Conservation (phyloP, 768 basidiomycete genomes). For the Collybia sp. region DNA sequence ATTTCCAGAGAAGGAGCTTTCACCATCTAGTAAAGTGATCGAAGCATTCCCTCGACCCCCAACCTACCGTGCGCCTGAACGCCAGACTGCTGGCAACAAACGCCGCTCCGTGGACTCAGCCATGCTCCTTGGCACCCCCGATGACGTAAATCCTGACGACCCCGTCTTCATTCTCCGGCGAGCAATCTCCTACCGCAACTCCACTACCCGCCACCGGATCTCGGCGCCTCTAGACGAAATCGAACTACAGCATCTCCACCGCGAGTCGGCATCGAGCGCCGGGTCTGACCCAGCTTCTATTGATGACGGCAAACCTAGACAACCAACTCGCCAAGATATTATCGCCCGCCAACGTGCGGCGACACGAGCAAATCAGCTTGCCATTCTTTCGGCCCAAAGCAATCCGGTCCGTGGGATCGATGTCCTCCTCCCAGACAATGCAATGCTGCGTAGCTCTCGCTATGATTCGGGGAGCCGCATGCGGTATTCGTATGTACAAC, state of each 20-base stretch:
- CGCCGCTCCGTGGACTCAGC: constrained; percentile 86
- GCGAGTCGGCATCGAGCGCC: constrained; percentile 62
- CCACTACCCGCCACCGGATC: constrained; percentile 63
- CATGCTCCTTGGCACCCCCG: constrained; percentile 59
- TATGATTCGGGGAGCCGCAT: constrained; percentile 67
- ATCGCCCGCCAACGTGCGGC: constrained; percentile 91
- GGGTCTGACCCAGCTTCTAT: constrained; percentile 39
- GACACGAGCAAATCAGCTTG: constrained; percentile 79
- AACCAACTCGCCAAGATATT: constrained; percentile 75
- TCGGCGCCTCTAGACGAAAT: constrained; percentile 83
- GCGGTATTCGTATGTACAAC: constrained; percentile 91
- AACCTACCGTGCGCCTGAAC: constrained; percentile 57
- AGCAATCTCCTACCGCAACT: constrained; percentile 68
- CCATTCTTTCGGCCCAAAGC: constrained; percentile 74
- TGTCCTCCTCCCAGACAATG: constrained; percentile 80
- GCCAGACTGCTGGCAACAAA: constrained; percentile 57
- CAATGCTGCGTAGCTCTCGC: constrained; percentile 79
- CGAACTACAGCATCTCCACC: constrained; percentile 66
- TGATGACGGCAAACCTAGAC: constrained; percentile 26
- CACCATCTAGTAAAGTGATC: constrained; percentile 77
- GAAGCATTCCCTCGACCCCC: constrained; percentile 83
- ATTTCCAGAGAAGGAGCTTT: constrained; percentile 67
- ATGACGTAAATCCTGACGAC: constrained; percentile 79
- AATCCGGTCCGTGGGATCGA: constrained; percentile 89
- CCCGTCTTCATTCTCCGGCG: constrained; percentile 89